phyloP scores from a whole-genome alignment of 441 rosid species.

The Pelargonium myrrhifolium region DNA sequence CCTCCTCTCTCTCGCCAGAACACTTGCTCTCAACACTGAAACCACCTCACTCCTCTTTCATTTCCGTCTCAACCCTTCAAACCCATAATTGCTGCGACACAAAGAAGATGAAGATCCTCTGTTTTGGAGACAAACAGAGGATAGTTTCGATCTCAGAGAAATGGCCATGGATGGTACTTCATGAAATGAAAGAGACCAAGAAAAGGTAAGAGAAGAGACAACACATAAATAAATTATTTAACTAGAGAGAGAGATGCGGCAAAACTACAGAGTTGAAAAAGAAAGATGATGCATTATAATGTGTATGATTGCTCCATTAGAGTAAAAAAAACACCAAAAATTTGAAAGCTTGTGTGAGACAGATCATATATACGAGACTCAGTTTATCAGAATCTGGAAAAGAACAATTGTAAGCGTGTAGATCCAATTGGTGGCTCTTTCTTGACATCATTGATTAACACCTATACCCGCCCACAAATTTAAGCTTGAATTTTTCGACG shows the following conservation, averaged over 20 bases:
- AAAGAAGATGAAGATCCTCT: background rate
- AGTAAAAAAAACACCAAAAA: background rate
- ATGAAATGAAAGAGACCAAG: too few species aligned
- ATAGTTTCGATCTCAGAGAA: background rate
- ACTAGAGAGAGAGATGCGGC: background rate
- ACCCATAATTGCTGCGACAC: background rate
- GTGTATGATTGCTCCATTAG: background rate
- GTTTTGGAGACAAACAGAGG: background rate
- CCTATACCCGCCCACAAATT: too few species aligned
- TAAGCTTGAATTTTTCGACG: too few species aligned
- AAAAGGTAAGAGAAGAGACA: too few species aligned
- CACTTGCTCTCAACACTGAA: background rate
- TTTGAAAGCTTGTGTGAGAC: background rate
- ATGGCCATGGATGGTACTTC: too few species aligned
- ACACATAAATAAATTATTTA: background rate
- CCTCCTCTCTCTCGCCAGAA: constrained; percentile 1
- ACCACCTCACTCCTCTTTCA: background rate
- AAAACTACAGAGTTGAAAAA: background rate
- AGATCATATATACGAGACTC: background rate
- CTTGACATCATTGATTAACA: background rate
- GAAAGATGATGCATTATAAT: background rate
- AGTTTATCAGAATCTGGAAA: too few species aligned
- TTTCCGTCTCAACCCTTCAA: background rate
- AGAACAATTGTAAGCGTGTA: background rate
- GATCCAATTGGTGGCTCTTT: constrained; percentile 2